Evolutionary conservation across 495 filamentous ascomycete species (phyloP).

Genomic region (Annulohypoxylon nitens): DNA sequence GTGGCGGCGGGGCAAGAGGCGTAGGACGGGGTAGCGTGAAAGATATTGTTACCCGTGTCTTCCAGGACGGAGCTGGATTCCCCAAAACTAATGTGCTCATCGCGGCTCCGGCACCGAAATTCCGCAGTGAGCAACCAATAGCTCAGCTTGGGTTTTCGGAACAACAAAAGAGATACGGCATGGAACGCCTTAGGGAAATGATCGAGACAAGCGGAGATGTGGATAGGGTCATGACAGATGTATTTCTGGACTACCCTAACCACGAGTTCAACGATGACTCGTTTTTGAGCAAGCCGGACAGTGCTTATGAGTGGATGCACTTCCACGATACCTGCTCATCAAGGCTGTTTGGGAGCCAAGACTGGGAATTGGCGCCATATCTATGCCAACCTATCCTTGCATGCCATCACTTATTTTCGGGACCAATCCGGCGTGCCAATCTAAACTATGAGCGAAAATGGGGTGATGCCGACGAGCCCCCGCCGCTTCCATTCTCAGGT

Average conservation of each 20-base stretch:
- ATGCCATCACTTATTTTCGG: constrained; percentile 92
- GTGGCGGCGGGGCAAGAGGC: constrained; percentile 80
- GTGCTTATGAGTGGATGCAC: constrained; percentile 92
- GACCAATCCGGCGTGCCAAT: constrained; percentile 61
- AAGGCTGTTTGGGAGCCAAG: constrained; percentile 78
- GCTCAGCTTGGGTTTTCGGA: constrained; percentile 75
- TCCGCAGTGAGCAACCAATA: constrained; percentile 61
- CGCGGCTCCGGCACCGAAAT: constrained; percentile 46
- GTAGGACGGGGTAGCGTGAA: constrained; percentile 81
- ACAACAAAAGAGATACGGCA: constrained; percentile 78
- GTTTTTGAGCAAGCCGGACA: constrained; percentile 85
- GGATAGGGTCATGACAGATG: constrained; percentile 83
- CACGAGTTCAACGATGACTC: constrained; percentile 94
- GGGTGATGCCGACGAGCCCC: constrained; percentile 65
- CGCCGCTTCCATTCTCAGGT: constrained; percentile 80
- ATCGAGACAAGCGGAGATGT: constrained; percentile 89
- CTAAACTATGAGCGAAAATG: constrained; percentile 56
- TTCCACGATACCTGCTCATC: constrained; percentile 89
- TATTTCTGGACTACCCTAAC: constrained; percentile 85
- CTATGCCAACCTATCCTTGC: constrained; percentile 86
- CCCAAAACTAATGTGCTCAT: constrained; percentile 65
- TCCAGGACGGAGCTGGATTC: constrained; percentile 88
- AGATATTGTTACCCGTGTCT: constrained; percentile 87
- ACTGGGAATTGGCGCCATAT: constrained; percentile 90
- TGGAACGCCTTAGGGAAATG: constrained; percentile 86